Evolutionary conservation across 2,329 filamentous ascomycete species (phyloP), one percentile per base, ranked within the genome.

Genomic region (Achaetomium macrosporum): DNA sequence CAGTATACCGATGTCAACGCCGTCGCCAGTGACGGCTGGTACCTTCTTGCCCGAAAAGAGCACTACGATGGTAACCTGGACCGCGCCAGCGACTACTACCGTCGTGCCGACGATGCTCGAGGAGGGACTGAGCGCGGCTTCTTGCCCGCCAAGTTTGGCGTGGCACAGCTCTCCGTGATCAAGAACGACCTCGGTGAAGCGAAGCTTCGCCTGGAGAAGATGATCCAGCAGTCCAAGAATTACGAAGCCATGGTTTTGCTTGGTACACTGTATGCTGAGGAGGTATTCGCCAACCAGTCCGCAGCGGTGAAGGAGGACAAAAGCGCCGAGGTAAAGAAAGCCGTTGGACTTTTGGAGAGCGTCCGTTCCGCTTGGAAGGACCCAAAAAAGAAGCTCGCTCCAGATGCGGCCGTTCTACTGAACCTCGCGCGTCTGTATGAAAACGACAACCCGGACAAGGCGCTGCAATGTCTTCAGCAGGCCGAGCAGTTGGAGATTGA

Each of bases 1-100:
- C 90, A 96, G 65, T 86, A 89, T 63, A 97, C 93, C 2, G 93
- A 99, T 66, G 89, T 97, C 61, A 96, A 96, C 68, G 89, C 91
- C 3, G 90, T 97, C 68, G 92, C 92, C 20, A 96, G 92, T 71
- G 95, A 99, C 66, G 95, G 93, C 35, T 97, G 92, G 91, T 99
- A 96, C 70, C 73, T 97, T 9, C 81, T 97, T 39, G 93, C 90
- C 29, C 81, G 91, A 56, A 96, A 95, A 67, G 89, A 92, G 58
- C 93, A 99, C 66, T 89, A 90, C 60, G 81, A 83, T 53, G 86
- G 87, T 40, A 84, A 96, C 53, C 71, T 82, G 7, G 77, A 85
- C 17, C 85, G 83, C 52, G 92, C 93, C 2, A 82, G 80, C 17
- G 89, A 96, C 63, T 95, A 86, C 69, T 99, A 99, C 70, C 83